Evolutionary conservation across 371 early-diverging fungal genomes (phyloP), one percentile per base, ranked within the genome.

Genomic region (Rhizopus arrhizus): DNA sequence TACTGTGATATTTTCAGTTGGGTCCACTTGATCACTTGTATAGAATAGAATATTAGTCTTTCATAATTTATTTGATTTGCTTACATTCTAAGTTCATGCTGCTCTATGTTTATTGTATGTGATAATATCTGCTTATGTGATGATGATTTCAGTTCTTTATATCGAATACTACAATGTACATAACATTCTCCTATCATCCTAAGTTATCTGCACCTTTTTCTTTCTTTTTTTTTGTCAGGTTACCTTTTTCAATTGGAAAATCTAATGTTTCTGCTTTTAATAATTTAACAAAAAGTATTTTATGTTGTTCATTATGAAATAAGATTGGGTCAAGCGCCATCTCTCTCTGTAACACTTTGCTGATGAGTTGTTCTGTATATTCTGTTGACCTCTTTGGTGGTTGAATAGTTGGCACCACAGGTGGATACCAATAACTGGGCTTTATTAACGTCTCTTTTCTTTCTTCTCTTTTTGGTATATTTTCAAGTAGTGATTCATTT

Each of bases 191-290:
- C 64, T 63, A 29, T 29, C 16, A n/a, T 47, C 34, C 6, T 7
- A 15, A 8, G 15, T 22, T 33, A 15, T 6, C 46, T 54, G 31
- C 31, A 8, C 0, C 11, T n/a, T 29, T 16, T 31, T 15, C 40
- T 48, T 3, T 10, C 16, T 33, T 32, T 28, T 29, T 47, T 48
- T 32, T 31, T 12, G 28, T 4, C 40, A 52, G 22, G 22, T 22
- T 64, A 70, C 75, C 64, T 48, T 64, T 50, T 7, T 69, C 65
- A 12, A 71, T 73, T 29, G 76, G 70, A 29, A 73, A 67, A 46
- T 73, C 72, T 7, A 73, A 56, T 40, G 69, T 68, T 38, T 76
- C 58, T 16, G 56, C 54, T 16, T 55, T 45, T 11, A 65, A 13
- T 3, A 65, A 45, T 32, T 59, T 50, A 32, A 56, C 55, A 22